Conservation (phyloP, 2,329 filamentous ascomycete genomes). For the Chaetomium strumarium region DNA sequence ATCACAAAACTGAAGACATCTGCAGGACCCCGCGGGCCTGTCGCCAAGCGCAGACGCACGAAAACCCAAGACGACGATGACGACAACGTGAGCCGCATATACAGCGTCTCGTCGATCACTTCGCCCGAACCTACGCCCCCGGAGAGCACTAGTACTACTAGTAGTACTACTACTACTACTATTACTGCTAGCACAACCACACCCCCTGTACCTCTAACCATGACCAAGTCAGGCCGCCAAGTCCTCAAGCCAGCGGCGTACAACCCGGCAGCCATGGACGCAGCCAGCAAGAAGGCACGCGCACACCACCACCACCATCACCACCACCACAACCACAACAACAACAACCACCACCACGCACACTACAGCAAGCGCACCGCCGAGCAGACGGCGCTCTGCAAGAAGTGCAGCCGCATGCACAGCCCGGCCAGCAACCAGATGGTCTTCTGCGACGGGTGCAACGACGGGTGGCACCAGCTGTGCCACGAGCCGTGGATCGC, state of each 20-base stretch:
- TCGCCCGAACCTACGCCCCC: conserved; percentile 24
- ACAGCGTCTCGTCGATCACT: conserved; percentile 23
- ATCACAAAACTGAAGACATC: conserved; percentile 22
- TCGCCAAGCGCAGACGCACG: conserved; percentile 33
- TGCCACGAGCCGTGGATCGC: conserved; percentile 73
- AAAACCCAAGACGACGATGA: conserved; percentile 21
- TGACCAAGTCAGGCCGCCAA: conserved; percentile 70
- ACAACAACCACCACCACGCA: too few species aligned
- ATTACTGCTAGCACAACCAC: conserved; percentile 24
- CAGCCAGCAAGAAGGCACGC: conserved; percentile 32
- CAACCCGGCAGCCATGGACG: conserved; percentile 49
- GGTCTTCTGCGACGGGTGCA: conserved; percentile 80
- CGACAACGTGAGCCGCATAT: conserved; percentile 18
- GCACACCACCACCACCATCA: too few species aligned
- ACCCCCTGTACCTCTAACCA: conserved; percentile 50
- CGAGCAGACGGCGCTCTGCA: conserved; percentile 57
- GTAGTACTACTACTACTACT: too few species aligned
- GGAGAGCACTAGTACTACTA: not conserved
- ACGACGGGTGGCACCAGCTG: conserved; percentile 71
- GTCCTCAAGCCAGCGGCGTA: conserved; percentile 61
- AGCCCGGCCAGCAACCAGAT: conserved; percentile 72
- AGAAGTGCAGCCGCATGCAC: conserved; percentile 64
- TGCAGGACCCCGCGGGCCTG: conserved; percentile 18
- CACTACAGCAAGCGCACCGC: conserved; percentile 53
- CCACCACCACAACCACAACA: too few species aligned